phyloP scores from a whole-genome alignment of 2,329 filamentous ascomycete genomes.

The Fusarium protoensiforme region DNA sequence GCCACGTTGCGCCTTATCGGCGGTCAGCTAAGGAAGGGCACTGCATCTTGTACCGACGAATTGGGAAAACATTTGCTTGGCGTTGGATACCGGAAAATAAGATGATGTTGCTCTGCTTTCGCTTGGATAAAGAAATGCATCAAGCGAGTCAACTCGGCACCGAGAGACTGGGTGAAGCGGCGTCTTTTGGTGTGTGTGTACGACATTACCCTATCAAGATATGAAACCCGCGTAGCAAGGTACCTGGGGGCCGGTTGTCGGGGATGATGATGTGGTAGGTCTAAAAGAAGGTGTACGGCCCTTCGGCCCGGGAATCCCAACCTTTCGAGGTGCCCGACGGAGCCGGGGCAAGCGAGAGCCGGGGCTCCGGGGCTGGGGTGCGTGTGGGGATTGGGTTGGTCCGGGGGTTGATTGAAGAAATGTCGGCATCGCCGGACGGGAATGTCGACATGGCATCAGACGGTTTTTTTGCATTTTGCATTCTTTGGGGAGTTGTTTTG shows the following conservation, averaged over 20 bases:
- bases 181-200: background rate
- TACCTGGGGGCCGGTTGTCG: background rate
- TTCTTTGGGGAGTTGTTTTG: background rate
- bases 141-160: background rate
- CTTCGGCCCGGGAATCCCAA: slow-evolving; percentile 27
- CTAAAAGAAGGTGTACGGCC: slow-evolving; percentile 30
- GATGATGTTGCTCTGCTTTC: background rate
- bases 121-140: background rate
- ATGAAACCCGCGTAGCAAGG: background rate
- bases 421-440: background rate
- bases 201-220: background rate
- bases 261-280: too few relatives aligned
- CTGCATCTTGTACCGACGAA: background rate
- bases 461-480: background rate
- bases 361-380: background rate
- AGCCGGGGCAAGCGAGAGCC: slow-evolving; percentile 35
- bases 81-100: background rate
- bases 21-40: background rate
- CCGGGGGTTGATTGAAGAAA: background rate
- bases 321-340: slow-evolving; percentile 26
- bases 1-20: slow-evolving; percentile 7
- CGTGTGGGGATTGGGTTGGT: background rate
- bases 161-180: background rate
- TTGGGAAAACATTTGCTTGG: background rate
- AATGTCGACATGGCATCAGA: background rate